Conservation (phyloP, 1,139 yeast species). For the Saccharomycopsis hybrid region DNA sequence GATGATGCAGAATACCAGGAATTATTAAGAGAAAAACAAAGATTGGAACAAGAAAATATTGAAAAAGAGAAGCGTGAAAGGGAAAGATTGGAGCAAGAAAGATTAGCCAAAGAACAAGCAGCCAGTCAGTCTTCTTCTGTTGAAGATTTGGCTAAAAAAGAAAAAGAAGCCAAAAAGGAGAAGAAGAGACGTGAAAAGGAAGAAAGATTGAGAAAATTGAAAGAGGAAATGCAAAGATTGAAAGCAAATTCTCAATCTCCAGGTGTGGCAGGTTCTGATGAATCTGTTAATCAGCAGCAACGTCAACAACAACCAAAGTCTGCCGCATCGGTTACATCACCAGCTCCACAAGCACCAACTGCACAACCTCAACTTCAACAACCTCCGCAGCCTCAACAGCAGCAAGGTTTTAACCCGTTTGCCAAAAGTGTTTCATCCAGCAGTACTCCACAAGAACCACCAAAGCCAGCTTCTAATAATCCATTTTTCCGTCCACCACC, state of each 20-base stretch:
- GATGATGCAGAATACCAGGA: conserved; percentile 39
- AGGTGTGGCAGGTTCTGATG: too few relatives aligned
- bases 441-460: conserved; percentile 7
- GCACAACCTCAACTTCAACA: not conserved
- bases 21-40: conserved; percentile 23
- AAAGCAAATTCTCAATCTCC: conserved; percentile 6
- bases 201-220: conserved; percentile 18
- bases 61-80: conserved; percentile 13
- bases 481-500: conserved; percentile 20
- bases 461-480: conserved; percentile 16
- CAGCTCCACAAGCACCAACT: conserved; percentile 10
- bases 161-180: conserved; percentile 16
- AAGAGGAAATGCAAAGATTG: conserved; percentile 19
- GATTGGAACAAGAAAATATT: conserved; percentile 15
- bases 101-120: conserved; percentile 10
- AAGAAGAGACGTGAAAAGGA: conserved; percentile 18
- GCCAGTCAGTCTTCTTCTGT: conserved; percentile 7
- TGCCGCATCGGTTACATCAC: conserved; percentile 15
- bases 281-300: not conserved
- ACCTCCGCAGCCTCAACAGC: not conserved
- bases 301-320: not conserved
- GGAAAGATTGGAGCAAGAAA: conserved; percentile 5
- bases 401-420: conserved; percentile 16
- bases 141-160: not conserved
- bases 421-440: conserved; percentile 10